Base-by-base conservation (phyloP, 768 basidiomycete genomes). In the Leccinum subtestaceum region DNA sequence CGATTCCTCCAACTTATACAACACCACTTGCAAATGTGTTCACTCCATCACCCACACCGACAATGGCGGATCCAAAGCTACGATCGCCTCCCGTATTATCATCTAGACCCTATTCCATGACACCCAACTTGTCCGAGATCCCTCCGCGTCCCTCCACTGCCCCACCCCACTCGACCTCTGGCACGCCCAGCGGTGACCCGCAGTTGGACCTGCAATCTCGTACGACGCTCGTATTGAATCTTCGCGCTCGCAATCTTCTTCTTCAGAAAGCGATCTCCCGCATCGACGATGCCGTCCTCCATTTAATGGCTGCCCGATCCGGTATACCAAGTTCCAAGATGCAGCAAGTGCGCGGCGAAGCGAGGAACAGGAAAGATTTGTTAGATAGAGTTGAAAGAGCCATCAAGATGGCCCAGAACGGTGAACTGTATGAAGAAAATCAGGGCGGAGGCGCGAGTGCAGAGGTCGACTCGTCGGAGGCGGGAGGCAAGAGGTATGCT, bases 261-360 rank as follows among this genome's bases (percentile, higher is more conserved):
- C 66, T 70, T 52, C 70, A 72, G 51, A 71, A 65, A 60, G 71
- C 70, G 57, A 71, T 71, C 57, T 66, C 70, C 53, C 70, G 63
- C 38, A 70, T 71, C n/a, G 70, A 71, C 48, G 66, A 72, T 62
- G 70, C 69, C 11, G 67, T 71, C 40, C 71, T 70, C 34, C 62
- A 65, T 56, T 53, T 71, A 4, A 62, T 71, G 67, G 70, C 70
- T 46, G 70, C 70, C 55, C 61, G 71, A 72, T 71, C 71, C 10
- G 71, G 69, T 38, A 68, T 72, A 32, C 69, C 70, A 5, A 71
- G 57, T 57, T 64, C 69, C 53, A 72, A 65, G 43, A 71, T 70
- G 45, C 69, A 72, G 36, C 66, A 72, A 54, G 68, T 72, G 21
- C 68, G 68, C 31, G 64, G 61, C 10, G 71, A 69, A 63, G 70